Conservation (phyloP, 257 asterid species). For the Nicotiana benthamiana region DNA sequence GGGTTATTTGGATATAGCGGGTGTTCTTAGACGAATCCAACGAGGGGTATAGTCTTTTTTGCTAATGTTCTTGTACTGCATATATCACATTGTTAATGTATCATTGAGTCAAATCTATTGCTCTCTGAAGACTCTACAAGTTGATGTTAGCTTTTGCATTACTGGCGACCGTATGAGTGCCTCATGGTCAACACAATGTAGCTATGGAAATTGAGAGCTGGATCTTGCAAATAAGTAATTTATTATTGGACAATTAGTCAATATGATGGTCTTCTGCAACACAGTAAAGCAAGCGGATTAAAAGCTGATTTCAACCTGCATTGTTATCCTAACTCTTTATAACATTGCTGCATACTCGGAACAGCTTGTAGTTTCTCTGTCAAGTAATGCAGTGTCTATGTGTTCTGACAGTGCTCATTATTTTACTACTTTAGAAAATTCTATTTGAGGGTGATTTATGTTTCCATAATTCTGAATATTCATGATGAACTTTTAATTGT, state of each 20-base stretch:
- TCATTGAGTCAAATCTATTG: slow-evolving; percentile 1
- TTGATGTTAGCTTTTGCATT: neutral
- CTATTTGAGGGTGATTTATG: neutral
- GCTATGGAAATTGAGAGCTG: neutral
- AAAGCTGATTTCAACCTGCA: neutral
- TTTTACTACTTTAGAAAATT: neutral
- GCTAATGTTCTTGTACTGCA: slow-evolving; percentile 1
- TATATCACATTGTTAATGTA: slow-evolving; percentile 3
- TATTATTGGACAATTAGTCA: neutral
- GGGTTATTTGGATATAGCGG: slow-evolving; percentile 89
- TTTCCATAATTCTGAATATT: neutral
- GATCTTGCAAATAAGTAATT: neutral
- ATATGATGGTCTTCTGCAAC: neutral
- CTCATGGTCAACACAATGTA: neutral
- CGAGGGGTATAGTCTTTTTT: slow-evolving; percentile 62
- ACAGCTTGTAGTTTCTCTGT: neutral
- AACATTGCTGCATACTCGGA: neutral
- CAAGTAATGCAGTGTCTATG: neutral
- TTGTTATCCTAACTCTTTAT: neutral
- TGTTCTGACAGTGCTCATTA: neutral
- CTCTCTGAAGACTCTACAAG: neutral
- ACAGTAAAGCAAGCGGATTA: neutral
- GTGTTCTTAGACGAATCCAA: slow-evolving; percentile 89
- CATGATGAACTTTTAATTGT: neutral
- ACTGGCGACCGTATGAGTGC: neutral